Evolutionary conservation across 1,284 basidiomycete genomes (phyloP).

Genomic region (Tilletia walkeri): DNA sequence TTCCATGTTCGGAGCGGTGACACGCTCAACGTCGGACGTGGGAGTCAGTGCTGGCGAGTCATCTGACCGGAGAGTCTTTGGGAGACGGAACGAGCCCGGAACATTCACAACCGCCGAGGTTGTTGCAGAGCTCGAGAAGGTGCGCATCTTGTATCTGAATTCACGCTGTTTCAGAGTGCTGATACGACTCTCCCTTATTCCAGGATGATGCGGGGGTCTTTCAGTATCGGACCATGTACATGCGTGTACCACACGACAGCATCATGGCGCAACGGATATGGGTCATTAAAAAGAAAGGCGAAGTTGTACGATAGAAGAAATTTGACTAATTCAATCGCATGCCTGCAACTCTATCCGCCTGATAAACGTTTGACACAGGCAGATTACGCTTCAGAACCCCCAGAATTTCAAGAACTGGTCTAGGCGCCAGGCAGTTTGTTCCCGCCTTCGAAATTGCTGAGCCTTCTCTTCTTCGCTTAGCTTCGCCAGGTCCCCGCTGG

Average conservation of each 20-base stretch:
- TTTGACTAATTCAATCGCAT: neutral
- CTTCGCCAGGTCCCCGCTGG: neutral
- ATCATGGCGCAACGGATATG: neutral
- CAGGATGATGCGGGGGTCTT: conserved; percentile 12
- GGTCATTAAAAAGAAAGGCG: conserved; percentile 8
- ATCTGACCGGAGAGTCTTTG: neutral
- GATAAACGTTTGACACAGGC: too few species aligned
- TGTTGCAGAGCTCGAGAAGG: conserved; percentile 42
- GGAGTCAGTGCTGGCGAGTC: neutral
- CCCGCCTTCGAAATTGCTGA: neutral
- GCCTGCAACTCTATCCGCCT: too few species aligned
- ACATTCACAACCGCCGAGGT: conserved; percentile 48
- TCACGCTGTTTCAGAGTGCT: neutral
- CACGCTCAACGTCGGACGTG: neutral
- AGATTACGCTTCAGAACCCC: neutral
- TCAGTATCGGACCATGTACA: conserved; percentile 8
- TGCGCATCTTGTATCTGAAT: neutral
- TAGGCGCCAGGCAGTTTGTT: neutral
- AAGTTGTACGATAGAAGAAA: neutral
- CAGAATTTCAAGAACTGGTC: neutral
- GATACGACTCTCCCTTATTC: too few species aligned
- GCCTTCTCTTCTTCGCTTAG: neutral
- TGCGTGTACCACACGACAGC: conserved; percentile 8
- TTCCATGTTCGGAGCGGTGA: neutral
- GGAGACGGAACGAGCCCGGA: conserved; percentile 25